phyloP scores from a whole-genome alignment of 1,284 basidiomycete species.

The Ceratobasidium theobromae region DNA sequence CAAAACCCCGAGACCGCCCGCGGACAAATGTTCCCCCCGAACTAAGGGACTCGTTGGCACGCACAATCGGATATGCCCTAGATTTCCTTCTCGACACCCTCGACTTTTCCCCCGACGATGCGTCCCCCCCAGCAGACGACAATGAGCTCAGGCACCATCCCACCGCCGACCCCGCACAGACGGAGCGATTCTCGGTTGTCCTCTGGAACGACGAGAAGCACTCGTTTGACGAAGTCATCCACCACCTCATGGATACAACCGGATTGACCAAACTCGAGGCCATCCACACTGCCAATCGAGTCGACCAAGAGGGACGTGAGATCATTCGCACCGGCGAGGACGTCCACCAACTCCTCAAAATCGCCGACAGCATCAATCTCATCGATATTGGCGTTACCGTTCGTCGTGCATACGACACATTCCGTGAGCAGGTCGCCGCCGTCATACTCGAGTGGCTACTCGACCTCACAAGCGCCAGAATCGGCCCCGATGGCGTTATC shows the following conservation, averaged over 20 bases:
- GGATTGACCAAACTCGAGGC: conserved; percentile 65
- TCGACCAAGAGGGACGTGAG: conserved; percentile 80
- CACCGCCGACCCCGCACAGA: conserved; percentile 70
- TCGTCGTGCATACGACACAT: conserved; percentile 84
- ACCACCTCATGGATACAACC: conserved; percentile 71
- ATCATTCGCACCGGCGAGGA: conserved; percentile 79
- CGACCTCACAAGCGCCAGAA: conserved; percentile 72
- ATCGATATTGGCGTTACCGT: conserved; percentile 94
- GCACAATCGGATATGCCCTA: conserved; percentile 73
- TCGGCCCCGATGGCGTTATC: conserved; percentile 65
- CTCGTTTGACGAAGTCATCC: conserved; percentile 86
- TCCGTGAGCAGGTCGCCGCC: conserved; percentile 82
- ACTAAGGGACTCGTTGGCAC: conserved; percentile 68
- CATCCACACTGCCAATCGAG: conserved; percentile 60
- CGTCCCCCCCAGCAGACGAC: conserved; percentile 65
- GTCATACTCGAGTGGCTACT: conserved; percentile 84
- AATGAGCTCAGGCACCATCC: conserved; percentile 70
- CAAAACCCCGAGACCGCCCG: conserved; percentile 36
- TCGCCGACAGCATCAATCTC: conserved; percentile 77
- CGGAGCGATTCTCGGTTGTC: conserved; percentile 81
- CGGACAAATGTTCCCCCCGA: conserved; percentile 48
- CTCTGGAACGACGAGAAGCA: conserved; percentile 99
- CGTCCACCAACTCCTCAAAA: conserved; percentile 69
- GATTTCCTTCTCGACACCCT: conserved; percentile 86
- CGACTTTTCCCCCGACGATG: conserved; percentile 82